phyloP scores from a whole-genome alignment of 306 rosid species.

The Vigna hirtella region DNA sequence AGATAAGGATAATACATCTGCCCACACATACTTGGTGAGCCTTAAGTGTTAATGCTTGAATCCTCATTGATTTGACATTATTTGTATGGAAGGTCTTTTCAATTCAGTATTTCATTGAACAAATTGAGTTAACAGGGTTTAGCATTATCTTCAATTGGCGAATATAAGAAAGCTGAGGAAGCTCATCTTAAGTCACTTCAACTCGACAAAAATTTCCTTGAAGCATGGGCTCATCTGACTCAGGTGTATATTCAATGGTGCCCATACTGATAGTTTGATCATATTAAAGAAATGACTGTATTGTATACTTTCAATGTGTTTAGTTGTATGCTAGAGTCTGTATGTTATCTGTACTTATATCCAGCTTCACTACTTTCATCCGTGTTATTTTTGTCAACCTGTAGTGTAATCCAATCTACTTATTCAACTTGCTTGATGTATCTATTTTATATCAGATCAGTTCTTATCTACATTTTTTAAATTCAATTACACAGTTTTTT shows the following conservation, averaged over 20 bases:
- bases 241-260: conserved; percentile 62
- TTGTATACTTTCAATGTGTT: conserved; percentile 20
- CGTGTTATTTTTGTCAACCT: conserved; percentile 14
- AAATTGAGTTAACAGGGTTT: conserved; percentile 70
- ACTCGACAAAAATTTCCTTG: conserved; percentile 78
- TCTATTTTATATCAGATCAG: conserved; percentile 43
- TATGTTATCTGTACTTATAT: conserved; percentile 28
- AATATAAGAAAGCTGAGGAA: conserved; percentile 81
- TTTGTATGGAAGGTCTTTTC: conserved; percentile 1
- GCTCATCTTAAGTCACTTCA: conserved; percentile 79
- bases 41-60: conserved; percentile 29
- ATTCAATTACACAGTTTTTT: conserved; percentile 24
- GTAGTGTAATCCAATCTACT: neutral
- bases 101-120: conserved; percentile 43
- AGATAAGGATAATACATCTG: conserved; percentile 79
- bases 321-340: conserved; percentile 39
- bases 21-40: conserved; percentile 83
- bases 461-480: conserved; percentile 22
- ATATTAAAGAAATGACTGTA: neutral
- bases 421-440: conserved; percentile 30
- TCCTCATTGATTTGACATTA: conserved; percentile 37
- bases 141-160: conserved; percentile 85
- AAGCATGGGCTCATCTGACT: conserved; percentile 90
- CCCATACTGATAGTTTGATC: neutral
- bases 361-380: conserved; percentile 20